phyloP scores from a whole-genome alignment of 1,284 basidiomycete genomes.

The Fistulina hepatica region DNA sequence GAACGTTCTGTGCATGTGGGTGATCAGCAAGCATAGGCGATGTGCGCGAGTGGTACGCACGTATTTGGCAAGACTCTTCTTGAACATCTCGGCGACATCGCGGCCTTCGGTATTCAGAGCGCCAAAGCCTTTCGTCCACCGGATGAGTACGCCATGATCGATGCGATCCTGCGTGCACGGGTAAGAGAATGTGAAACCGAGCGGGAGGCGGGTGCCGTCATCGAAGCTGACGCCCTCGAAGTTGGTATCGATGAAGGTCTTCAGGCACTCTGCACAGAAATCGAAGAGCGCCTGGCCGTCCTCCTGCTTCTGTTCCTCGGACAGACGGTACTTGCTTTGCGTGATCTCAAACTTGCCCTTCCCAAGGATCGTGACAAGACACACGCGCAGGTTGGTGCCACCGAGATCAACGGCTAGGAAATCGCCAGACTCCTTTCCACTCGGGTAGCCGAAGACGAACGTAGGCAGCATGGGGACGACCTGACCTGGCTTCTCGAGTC shows the following conservation, averaged over 20 bases:
- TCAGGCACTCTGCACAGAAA: slow-evolving; percentile 92
- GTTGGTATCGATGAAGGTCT: slow-evolving; percentile 81
- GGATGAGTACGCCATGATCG: slow-evolving; percentile 90
- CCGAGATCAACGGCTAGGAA: slow-evolving; percentile 91
- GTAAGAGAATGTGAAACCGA: slow-evolving; percentile 96
- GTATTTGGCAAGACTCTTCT: slow-evolving; percentile 65
- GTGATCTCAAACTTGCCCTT: slow-evolving; percentile 96
- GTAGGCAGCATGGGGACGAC: slow-evolving; percentile 95
- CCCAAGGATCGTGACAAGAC: slow-evolving; percentile 87
- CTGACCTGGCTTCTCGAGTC: slow-evolving; percentile 76
- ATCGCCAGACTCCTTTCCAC: slow-evolving; percentile 76
- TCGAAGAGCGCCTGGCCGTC: slow-evolving; percentile 93
- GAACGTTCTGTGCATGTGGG: slow-evolving; percentile 41
- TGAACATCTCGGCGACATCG: slow-evolving; percentile 92
- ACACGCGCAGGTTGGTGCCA: slow-evolving; percentile 95
- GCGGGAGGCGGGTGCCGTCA: slow-evolving; percentile 62
- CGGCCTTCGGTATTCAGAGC: slow-evolving; percentile 85
- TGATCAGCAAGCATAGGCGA: slow-evolving; percentile 2
- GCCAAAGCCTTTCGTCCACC: slow-evolving; percentile 99
- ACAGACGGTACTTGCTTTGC: slow-evolving; percentile 93
- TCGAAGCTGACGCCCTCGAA: slow-evolving; percentile 46
- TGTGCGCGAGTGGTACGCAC: slow-evolving; percentile 29
- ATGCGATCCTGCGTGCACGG: slow-evolving; percentile 75
- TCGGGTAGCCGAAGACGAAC: slow-evolving; percentile 95
- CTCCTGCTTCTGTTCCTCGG: slow-evolving; percentile 98